A percentile compares a stretch with the other conserved stretches of the same genome.
These are phyloP conservation scores for Apiotrichum porosum DNA, from an alignment of 1,284 basidiomycete genomes.

Conservation along the genomic window DNA sequence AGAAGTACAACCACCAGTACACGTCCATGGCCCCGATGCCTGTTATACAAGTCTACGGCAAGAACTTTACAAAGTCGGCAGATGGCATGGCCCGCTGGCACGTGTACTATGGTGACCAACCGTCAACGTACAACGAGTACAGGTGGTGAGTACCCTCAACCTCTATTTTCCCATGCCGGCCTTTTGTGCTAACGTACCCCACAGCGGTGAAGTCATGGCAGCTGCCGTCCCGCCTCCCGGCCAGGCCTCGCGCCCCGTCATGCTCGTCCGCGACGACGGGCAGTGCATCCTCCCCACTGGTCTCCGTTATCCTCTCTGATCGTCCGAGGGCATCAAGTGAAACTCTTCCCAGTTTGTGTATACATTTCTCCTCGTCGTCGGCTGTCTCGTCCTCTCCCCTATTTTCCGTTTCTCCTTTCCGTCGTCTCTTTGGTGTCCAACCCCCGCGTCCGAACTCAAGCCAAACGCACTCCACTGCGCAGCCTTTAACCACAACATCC, in stretches of 20 bases:
- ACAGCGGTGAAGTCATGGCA: slow-evolving; percentile 55
- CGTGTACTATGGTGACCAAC: slow-evolving; percentile 84
- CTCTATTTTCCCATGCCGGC: not conserved
- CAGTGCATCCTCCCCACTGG: slow-evolving; percentile 80
- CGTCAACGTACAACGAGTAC: slow-evolving; percentile 78
- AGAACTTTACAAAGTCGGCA: slow-evolving; percentile 79
- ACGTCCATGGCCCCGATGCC: slow-evolving; percentile 33
- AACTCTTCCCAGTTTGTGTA: no score
- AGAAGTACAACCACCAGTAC: slow-evolving; percentile 31
- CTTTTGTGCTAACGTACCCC: no score
- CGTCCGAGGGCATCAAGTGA: not conserved
- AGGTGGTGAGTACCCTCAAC: slow-evolving; percentile 62
- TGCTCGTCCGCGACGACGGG: slow-evolving; percentile 81
- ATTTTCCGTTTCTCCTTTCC: no score
- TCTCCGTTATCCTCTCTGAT: slow-evolving; percentile 61
- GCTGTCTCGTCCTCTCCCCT: no score
- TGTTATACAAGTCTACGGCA: slow-evolving; percentile 60
- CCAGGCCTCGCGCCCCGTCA: slow-evolving; percentile 57
- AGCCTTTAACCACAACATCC: no score
- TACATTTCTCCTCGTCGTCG: no score
- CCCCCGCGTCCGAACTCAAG: no score
- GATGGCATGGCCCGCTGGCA: slow-evolving; percentile 51
- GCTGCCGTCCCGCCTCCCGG: slow-evolving; percentile 50
- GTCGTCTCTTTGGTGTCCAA: no score
- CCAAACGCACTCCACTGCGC: no score